A percentile compares a stretch with the other conserved stretches of the same genome.
Evolutionary conservation across 2,329 filamentous ascomycete genomes (phyloP).

Genomic region (Lasiodiplodia theobromae): DNA sequence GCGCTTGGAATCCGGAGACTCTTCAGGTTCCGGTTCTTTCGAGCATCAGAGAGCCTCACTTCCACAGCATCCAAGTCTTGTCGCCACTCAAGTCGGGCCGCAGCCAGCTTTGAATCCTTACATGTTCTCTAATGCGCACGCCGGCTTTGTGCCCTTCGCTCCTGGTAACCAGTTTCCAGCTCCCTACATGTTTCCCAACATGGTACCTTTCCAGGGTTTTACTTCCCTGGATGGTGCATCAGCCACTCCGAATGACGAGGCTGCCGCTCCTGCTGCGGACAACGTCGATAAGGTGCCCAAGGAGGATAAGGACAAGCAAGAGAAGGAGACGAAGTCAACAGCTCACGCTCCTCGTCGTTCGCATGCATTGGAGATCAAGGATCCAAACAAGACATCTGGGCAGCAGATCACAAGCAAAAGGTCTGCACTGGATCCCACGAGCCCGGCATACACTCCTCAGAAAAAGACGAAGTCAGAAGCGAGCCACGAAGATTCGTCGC

Average conservation of each 20-base stretch:
- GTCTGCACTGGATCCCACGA: conserved; percentile 48
- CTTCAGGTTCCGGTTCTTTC: neutral
- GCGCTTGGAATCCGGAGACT: conserved; percentile 31
- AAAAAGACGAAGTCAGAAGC: conserved; percentile 33
- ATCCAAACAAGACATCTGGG: conserved; percentile 41
- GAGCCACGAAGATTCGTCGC: conserved; percentile 25
- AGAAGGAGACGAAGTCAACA: conserved; percentile 2
- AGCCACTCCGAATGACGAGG: conserved; percentile 35
- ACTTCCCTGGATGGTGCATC: conserved; percentile 35
- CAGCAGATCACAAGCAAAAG: conserved; percentile 6
- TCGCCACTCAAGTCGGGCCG: neutral
- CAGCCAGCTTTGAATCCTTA: conserved; percentile 15
- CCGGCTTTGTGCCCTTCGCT: conserved; percentile 5
- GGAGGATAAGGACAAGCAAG: conserved; percentile 15
- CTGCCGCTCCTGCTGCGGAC: conserved; percentile 26
- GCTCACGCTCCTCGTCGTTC: conserved; percentile 42
- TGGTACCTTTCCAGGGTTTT: conserved; percentile 21
- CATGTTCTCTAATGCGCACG: neutral
- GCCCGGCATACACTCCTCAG: conserved; percentile 48
- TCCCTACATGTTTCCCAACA: conserved; percentile 11
- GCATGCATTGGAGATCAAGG: conserved; percentile 50
- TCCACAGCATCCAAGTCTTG: neutral
- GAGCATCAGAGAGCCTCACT: conserved; percentile 8
- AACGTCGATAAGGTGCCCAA: neutral
- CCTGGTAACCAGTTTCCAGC: conserved; percentile 1